These are phyloP conservation scores for Chenopodium suecicum DNA, from an alignment of 148 eudicot genomes.

Conservation along the genomic window DNA sequence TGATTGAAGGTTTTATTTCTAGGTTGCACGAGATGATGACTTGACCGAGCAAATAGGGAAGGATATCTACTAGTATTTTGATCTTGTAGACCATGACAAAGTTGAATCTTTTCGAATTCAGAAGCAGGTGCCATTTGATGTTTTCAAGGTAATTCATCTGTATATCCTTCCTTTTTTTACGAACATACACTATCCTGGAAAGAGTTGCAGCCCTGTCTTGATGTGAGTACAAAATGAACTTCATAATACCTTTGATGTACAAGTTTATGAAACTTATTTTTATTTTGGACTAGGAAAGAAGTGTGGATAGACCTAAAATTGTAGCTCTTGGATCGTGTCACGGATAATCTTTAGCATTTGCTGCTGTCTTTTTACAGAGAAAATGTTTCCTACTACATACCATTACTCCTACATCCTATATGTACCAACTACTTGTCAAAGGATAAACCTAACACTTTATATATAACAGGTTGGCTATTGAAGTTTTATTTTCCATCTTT, in stretches of 20 bases:
- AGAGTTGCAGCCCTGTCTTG: neutral
- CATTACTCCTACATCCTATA: neutral
- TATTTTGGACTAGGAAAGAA: neutral
- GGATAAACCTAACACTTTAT: neutral
- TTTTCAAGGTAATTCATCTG: conserved; percentile 63
- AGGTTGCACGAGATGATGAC: conserved; percentile 96
- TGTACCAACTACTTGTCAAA: neutral
- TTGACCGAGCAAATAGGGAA: conserved; percentile 83
- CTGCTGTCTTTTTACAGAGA: neutral
- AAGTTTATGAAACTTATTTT: neutral
- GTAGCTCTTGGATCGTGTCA: neutral
- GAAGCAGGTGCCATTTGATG: conserved; percentile 72
- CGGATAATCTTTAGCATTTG: neutral
- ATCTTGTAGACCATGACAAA: conserved; percentile 97
- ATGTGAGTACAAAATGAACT: neutral
- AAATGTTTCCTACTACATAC: neutral
- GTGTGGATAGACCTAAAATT: no score
- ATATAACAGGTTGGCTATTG: neutral
- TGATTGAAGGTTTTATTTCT: conserved; percentile 1
- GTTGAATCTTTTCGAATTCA: conserved; percentile 85
- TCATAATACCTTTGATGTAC: neutral
- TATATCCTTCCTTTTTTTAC: neutral
- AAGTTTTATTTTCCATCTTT: neutral
- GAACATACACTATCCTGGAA: neutral
- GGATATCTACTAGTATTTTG: conserved; percentile 66